These are phyloP conservation scores for Septoria linicola DNA, from an alignment of 2,329 filamentous ascomycete species.

Conservation along the genomic window DNA sequence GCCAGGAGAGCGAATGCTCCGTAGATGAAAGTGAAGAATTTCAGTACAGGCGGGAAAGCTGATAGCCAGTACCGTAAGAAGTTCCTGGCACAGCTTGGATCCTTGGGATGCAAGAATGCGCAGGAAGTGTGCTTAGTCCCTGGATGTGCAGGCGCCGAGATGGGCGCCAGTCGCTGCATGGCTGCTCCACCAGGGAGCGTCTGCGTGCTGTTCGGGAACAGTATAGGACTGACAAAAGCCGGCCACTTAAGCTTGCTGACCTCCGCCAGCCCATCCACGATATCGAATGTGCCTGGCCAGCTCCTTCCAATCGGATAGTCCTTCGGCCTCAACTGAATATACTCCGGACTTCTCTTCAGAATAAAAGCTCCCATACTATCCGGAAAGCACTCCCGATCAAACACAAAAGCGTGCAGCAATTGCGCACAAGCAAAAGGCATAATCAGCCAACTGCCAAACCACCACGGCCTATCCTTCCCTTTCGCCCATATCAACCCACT, in stretches of 20 bases:
- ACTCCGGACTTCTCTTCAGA: conserved; percentile 68
- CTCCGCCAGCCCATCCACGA: conserved; percentile 76
- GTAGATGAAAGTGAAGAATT: conserved; percentile 75
- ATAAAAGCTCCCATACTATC: conserved; percentile 65
- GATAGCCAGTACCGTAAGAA: conserved; percentile 85
- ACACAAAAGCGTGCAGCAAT: conserved; percentile 52
- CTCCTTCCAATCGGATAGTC: conserved; percentile 67
- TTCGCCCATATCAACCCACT: conserved; percentile 55
- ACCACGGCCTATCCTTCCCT: conserved; percentile 62
- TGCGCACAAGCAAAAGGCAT: conserved; percentile 53
- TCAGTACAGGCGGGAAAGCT: conserved; percentile 74
- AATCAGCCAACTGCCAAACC: conserved; percentile 53
- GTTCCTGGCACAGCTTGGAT: conserved; percentile 83
- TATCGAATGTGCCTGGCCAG: conserved; percentile 74
- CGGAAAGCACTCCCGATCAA: conserved; percentile 54
- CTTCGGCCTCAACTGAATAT: conserved; percentile 70
- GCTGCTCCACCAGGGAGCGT: conserved; percentile 56
- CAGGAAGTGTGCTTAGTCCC: conserved; percentile 83
- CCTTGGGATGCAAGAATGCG: conserved; percentile 80
- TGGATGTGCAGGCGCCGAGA: conserved; percentile 82
- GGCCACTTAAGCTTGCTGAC: conserved; percentile 85
- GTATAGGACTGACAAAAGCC: conserved; percentile 79
- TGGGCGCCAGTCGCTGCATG: conserved; percentile 68
- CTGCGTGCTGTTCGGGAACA: conserved; percentile 67
- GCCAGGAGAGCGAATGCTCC: conserved; percentile 68